Conservation (phyloP, 352 stramenopile genomes). For the Phytophthora agathidicida region DNA sequence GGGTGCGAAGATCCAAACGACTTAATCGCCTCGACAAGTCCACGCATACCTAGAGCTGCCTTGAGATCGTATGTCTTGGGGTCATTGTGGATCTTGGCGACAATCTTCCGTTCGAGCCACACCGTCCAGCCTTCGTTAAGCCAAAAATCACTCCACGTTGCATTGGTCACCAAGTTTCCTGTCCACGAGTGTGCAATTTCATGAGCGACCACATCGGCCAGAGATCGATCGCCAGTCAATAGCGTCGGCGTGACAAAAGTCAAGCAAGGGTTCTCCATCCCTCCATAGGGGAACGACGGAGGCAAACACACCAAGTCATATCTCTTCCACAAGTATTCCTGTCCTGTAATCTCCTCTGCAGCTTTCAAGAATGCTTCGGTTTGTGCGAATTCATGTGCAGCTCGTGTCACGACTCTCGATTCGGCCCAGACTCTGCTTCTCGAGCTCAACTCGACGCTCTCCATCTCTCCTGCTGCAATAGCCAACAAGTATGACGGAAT, state of each 20-base stretch:
- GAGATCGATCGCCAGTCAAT: constrained; percentile 92
- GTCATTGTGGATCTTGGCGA: constrained; percentile 59
- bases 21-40: constrained; percentile 43
- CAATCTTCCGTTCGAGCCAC: constrained; percentile 97
- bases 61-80: constrained; percentile 56
- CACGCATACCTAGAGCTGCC: constrained; percentile 45
- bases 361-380: constrained; percentile 93
- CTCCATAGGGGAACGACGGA: constrained; percentile 90
- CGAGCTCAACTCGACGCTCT: constrained; percentile 84
- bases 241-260: constrained; percentile 97
- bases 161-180: constrained; percentile 97
- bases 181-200: constrained; percentile 97
- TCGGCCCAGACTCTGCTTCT: constrained; percentile 93
- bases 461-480: constrained; percentile 91
- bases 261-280: constrained; percentile 84
- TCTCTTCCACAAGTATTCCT: constrained; percentile 93
- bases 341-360: constrained; percentile 92
- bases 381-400: constrained; percentile 94
- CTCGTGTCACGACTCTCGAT: constrained; percentile 90
- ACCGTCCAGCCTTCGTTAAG: constrained; percentile 98
- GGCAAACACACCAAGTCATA: constrained; percentile 98
- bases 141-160: constrained; percentile 96
- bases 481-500: constrained; percentile 95
- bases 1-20: constrained; percentile 60
- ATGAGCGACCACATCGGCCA: constrained; percentile 97